Evolutionary conservation across 2,329 filamentous ascomycete genomes (phyloP), one percentile per base, ranked within the genome.

Genomic region (Aureobasidium leucospermi): DNA sequence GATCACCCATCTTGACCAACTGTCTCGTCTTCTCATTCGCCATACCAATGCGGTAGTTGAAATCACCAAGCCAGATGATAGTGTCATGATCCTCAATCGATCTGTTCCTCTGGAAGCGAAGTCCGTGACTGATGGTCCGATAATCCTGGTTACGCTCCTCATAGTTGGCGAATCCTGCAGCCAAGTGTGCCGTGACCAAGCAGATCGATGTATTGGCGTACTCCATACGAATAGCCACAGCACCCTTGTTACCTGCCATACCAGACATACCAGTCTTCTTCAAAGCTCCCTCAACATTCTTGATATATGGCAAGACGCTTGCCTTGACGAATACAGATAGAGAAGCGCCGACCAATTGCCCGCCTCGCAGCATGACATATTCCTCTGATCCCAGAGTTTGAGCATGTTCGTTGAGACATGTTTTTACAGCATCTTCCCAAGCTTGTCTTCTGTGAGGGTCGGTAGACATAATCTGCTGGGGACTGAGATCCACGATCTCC

Each of bases 401-500:
- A 16, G 90, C 85, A 63, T 88, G 83, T 10, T 76, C 74, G 67
- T 97, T 96, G 41, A 99, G 75, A 13, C 87, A 90, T 47, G 78
- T 79, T 64, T 87, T 86, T 28, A 97, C 91, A 4, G 89, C 86
- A 57, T 81, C 76, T 71, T 99, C 94, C 94, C 94, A 99, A 19
- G 86, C 77, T 63, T 90, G 86, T 65, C 93, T 89, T 58, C 89
- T 83, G 3, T 86, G 85, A 1, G 94, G 94, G 70, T 99, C 93
- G 62, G 92, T 97, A 65, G 95, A 96, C 91, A 99, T 96, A 69
- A 99, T 97, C 69, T 99, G 94, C 71, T 97, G 93, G 15, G 95
- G 94, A 67, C 90, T 96, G 48, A 99, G 78, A 69, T 96, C 90
- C n/a, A 99, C 94, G 63, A 99, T 97, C 73, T 99, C 94, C 70